Percentiles rank a stretch among this genome's conserved stretches.
Conservation (phyloP, 225 moss, liverwort and hornwort genomes). For the Marchantia paleacea region DNA sequence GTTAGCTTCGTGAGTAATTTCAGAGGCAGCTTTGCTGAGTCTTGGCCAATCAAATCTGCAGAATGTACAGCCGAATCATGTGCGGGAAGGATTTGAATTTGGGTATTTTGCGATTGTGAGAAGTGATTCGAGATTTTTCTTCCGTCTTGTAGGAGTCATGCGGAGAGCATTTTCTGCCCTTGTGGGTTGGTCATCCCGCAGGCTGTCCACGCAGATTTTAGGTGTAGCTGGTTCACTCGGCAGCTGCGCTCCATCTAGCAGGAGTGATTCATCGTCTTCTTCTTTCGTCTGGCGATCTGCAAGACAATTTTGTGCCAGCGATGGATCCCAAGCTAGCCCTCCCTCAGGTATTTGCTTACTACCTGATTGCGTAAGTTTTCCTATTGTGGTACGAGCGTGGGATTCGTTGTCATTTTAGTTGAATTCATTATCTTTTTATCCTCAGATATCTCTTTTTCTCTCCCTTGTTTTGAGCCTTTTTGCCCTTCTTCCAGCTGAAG, state of each 20-base stretch:
- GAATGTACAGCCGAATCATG: no score
- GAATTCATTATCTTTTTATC: not conserved
- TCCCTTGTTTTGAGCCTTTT: not conserved
- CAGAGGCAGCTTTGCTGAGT: no score
- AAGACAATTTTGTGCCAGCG: conserved; percentile 26
- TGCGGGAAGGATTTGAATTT: no score
- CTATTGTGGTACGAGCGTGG: not conserved
- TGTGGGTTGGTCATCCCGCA: conserved; percentile 20
- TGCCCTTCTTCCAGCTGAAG: conserved; percentile 32
- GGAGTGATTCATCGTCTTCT: not conserved
- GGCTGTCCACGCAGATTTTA: not conserved
- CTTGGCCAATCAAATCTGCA: no score
- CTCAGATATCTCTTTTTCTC: not conserved
- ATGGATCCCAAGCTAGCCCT: conserved; percentile 18
- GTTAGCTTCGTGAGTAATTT: no score
- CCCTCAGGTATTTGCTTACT: conserved; percentile 11
- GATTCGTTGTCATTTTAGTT: not conserved
- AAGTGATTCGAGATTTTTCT: no score
- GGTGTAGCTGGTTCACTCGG: not conserved
- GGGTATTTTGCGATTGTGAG: no score
- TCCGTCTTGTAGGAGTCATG: conserved; percentile 11
- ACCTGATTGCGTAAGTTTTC: not conserved
- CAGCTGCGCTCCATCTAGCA: not conserved
- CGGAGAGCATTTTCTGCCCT: conserved; percentile 21
- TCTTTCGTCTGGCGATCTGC: conserved; percentile 13